Percentiles rank a stretch among this genome's conserved stretches.
These are phyloP conservation scores for Neophaeococcomyces aloes DNA, from an alignment of 2,329 filamentous ascomycete genomes.

Conservation along the genomic window DNA sequence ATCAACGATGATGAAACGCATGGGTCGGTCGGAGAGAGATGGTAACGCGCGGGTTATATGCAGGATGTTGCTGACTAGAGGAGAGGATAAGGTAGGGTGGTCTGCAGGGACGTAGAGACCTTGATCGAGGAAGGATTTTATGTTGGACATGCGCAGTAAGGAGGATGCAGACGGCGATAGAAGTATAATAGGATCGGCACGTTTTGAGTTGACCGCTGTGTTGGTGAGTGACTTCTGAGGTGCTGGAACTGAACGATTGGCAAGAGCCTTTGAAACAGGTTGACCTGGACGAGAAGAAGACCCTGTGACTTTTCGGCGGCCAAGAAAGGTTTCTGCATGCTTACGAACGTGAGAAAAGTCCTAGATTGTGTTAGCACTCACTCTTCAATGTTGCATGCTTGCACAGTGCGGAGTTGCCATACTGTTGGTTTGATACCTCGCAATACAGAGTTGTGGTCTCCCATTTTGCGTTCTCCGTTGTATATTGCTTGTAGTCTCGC, in stretches of 20 bases:
- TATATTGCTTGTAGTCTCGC: conserved; percentile 80
- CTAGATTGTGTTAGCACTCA: conserved; percentile 35
- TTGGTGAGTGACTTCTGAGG: conserved; percentile 18
- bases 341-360: conserved; percentile 93
- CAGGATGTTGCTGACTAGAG: conserved; percentile 64
- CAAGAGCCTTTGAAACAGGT: conserved; percentile 12
- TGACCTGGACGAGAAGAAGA: conserved; percentile 28
- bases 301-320: conserved; percentile 36
- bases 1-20: conserved; percentile 93
- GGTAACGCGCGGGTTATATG: conserved; percentile 72
- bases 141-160: conserved; percentile 87
- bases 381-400: not conserved
- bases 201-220: conserved; percentile 31
- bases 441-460: conserved; percentile 80
- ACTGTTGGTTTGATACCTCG: conserved; percentile 82
- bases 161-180: conserved; percentile 93
- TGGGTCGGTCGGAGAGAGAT: conserved; percentile 47
- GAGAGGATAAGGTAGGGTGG: conserved; percentile 48
- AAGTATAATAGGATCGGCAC: conserved; percentile 79
- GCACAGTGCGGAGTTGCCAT: conserved; percentile 28
- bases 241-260: conserved; percentile 14
- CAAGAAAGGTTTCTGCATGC: conserved; percentile 66
- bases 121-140: conserved; percentile 82
- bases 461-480: conserved; percentile 79
- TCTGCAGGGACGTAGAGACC: conserved; percentile 73